Base-by-base conservation (phyloP, 192 early-diverging fungal genomes). In the Podochytrium sp. region DNA sequence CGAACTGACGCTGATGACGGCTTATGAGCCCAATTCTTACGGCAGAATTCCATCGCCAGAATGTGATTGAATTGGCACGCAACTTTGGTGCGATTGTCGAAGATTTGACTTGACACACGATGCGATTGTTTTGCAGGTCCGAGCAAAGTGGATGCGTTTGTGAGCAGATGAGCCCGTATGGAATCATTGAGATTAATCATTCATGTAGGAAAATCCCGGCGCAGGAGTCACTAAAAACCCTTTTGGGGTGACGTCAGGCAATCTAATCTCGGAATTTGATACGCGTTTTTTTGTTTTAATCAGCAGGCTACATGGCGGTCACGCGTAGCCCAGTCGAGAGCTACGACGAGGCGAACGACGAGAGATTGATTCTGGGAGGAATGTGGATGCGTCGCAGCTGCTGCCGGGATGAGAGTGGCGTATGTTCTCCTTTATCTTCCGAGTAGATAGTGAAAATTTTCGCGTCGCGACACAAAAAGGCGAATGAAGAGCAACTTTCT, bases 291-390 rank as follows among this genome's bases (percentile, higher is more conserved):
- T 27, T 25, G 1, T 64, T 12, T 38, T 47, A 12, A 7, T 47
- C n/a, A n/a, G n/a, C n/a, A 91, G 91, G 91, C 49, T 84, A 92
- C 74, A 99, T 99, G 97, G 95, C 96, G 30, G 96, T 99, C 92
- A 94, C 96, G 32, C 89, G 97, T 27, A 92, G 92, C 37, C 92
- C 92, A 49, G 88, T 95, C 42, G 90, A 90, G 65, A 92, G 92
- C 53, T 71, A 88, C 72, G 90, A 93, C 64, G 86, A 87, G 61
- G 60, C 30, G 30, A 65, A 68, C 14, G 49, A 32, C 7, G 82
- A 75, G 37, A 84, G 89, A 81, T 75, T 47, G 85, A 92, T 70
- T n/a, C n/a, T n/a, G 73, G 86, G 47, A 83, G 81, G 41, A 83
- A 73, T 29, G 92, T 96, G n/a, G 97, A 97, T 86, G 91, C 90